phyloP scores from a whole-genome alignment of 2,329 filamentous ascomycete genomes.

The Parastagonospora nodorum region DNA sequence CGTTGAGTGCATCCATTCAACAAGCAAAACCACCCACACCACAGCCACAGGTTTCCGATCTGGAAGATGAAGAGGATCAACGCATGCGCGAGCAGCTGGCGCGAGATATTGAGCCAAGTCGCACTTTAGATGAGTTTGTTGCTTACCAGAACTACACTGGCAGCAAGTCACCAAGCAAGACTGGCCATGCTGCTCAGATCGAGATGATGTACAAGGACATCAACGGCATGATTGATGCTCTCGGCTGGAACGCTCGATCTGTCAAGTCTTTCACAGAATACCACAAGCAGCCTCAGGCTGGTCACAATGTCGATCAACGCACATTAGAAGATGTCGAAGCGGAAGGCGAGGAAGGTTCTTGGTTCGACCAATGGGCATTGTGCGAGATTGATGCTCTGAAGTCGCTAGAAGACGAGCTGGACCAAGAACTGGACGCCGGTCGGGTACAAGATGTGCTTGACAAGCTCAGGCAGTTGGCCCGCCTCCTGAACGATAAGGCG shows the following conservation, averaged over 20 bases:
- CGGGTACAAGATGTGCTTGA: conserved; percentile 70
- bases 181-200: conserved; percentile 53
- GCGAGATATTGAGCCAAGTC: conserved; percentile 65
- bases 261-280: conserved; percentile 66
- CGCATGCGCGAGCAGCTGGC: conserved; percentile 67
- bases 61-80: conserved; percentile 67
- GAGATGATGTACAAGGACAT: conserved; percentile 72
- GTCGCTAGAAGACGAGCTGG: conserved; percentile 65
- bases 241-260: conserved; percentile 82
- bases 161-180: conserved; percentile 38
- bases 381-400: conserved; percentile 75
- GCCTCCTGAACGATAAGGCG: conserved; percentile 71
- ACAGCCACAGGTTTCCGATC: conserved; percentile 42
- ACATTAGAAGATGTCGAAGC: conserved; percentile 62
- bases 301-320: conserved; percentile 62
- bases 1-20: conserved; percentile 37
- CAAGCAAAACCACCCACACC: conserved; percentile 45
- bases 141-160: conserved; percentile 56
- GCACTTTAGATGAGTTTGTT: conserved; percentile 70
- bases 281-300: conserved; percentile 55
- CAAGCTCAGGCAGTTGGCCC: conserved; percentile 70
- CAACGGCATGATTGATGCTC: conserved; percentile 91
- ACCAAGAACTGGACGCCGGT: conserved; percentile 67
- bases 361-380: conserved; percentile 73
- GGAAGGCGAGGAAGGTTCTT: conserved; percentile 40